Base-by-base conservation (phyloP, 2,329 filamentous ascomycete species). In the Ophiostoma novo-ulmi region DNA sequence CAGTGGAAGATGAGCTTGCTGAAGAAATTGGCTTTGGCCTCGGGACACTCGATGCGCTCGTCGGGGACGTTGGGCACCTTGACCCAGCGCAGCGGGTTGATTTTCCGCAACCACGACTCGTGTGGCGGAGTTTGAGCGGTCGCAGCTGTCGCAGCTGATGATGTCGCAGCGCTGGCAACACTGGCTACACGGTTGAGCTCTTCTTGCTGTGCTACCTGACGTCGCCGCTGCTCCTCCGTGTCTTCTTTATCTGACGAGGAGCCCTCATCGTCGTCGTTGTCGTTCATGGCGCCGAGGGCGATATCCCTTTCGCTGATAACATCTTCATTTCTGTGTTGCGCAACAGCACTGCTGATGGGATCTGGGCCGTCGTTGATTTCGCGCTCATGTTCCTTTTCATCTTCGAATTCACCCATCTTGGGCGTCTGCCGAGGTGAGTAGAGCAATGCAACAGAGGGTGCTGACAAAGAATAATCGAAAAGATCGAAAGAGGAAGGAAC, bases 1-100 rank as follows among this genome's bases (percentile, higher is more conserved):
- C 94, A 98, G 78, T 93, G 88, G 77, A 97, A 98, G 4, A 90
- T 90, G 31, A 97, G 78, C 71, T 84, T 78, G 80, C 92, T 97
- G 73, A 95, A 85, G 76, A 93, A 89, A 1, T 85, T 82, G 5
- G 94, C 94, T 4, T 82, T 84, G 77, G 92, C 84, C 80, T 97
- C 94, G 73, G 85, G 86, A 6, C 88, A 93, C 0, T 83, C 78
- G 7, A 75, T 75, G 70, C 83, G 82, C 75, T 83, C 82, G 67
- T 84, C 79, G 52, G 88, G 88, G 0, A 89, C 80, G 0, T 85
- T 81, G 1, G 87, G 86, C 1, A 84, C 79, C 44, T 78, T 73
- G 5, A 87, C 85, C 88, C 88, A 90, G 77, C 81, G 82, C 74
- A 90, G 75, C 1, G 88, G 88, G 74, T 90, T 90, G 41, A 83